Base-by-base conservation (phyloP, 768 basidiomycete genomes). In the Lyophyllum semitale region DNA sequence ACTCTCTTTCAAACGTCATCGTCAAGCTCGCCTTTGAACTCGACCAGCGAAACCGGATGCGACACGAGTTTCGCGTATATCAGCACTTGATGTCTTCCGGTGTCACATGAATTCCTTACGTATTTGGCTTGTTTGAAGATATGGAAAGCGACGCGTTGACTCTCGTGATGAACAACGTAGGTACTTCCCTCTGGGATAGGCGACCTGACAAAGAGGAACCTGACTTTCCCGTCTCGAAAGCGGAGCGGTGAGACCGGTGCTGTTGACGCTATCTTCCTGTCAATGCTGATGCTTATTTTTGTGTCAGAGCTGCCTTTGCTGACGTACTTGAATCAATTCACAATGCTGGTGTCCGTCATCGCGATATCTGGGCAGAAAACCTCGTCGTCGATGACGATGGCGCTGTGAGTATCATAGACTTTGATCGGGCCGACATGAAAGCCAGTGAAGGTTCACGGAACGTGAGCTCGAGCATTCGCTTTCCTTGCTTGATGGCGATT, bases 91-190 rank as follows among this genome's bases (percentile, higher is more conserved):
- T 26, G 12, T 50, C 43, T 8, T 4, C 41, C 2, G 47, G 51
- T 15, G 59, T 51, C 12, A 29, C 47, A 33, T 55, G 61, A 12
- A 58, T 64, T 30, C 63, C 56, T 5, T 20, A 25, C 26, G 37
- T 53, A 29, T 55, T 60, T 33, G 62, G 62, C 17, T 15, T 61
- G 11, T 62, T 63, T 17, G 30, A 56, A 32, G 57, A 61, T 22
- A 35, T 51, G 3, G 52, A 59, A 33, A 55, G 52, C 35, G 46
- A 48, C 8, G 26, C 50, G 2, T 20, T 55, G 3, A 49, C 48
- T 1, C 53, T 58, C n/a, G 30, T 61, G 13, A 57, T 57, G 55
- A 32, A 51, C 1, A 25, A 58, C 26, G 47, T 41, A 17, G 54
- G 57, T 26, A 40, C 48, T 1, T 41, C 33, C 7, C 33, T 59